phyloP scores from a whole-genome alignment of 768 basidiomycete genomes.

The Lyophyllum shimeji region DNA sequence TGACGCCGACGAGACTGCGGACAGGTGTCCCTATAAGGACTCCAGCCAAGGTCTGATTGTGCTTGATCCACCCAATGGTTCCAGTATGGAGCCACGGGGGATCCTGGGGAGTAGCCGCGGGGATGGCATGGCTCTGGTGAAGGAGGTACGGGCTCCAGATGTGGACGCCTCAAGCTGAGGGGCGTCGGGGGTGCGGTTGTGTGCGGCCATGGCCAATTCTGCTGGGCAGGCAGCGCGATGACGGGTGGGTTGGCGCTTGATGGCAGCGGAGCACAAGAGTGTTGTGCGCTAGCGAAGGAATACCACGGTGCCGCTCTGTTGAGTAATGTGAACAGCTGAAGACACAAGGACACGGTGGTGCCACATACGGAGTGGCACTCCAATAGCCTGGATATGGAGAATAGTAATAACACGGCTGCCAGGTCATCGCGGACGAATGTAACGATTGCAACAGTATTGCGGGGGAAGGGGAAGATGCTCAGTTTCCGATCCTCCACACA shows the following conservation, averaged over 20 bases:
- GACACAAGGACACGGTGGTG: not conserved
- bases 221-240: not conserved
- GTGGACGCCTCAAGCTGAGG: not conserved
- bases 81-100: not conserved
- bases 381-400: not conserved
- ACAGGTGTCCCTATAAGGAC: not conserved
- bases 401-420: not conserved
- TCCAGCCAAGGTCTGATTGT: not conserved
- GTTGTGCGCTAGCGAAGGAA: not conserved
- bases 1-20: not conserved
- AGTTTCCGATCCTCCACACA: not conserved
- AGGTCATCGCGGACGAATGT: slow-evolving; percentile 1
- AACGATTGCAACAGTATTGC: not conserved
- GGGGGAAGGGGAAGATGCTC: not conserved
- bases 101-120: not conserved
- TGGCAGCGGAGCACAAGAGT: not conserved
- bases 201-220: not conserved
- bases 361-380: slow-evolving; percentile 3
- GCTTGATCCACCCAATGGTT: not conserved
- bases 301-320: slow-evolving; percentile 6
- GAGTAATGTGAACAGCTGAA: not conserved
- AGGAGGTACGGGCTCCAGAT: slow-evolving; percentile 6
- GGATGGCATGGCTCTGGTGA: not conserved
- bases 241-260: not conserved
- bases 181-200: not conserved